Conservation (phyloP, 805 yeast genomes). For the Cyberlindnera suaveolens region DNA sequence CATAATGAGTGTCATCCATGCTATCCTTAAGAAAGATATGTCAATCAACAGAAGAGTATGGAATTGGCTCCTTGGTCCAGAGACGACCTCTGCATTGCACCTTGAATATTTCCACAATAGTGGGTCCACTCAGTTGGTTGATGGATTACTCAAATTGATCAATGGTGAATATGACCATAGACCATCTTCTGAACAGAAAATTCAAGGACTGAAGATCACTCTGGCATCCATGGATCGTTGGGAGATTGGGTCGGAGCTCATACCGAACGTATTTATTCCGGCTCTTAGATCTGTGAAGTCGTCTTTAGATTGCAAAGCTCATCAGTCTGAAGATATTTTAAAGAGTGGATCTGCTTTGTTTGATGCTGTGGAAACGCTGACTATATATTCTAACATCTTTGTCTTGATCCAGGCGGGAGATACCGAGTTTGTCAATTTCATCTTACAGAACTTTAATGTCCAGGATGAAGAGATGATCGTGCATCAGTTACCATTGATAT, state of each 20-base stretch:
- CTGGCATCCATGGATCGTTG: slow-evolving; percentile 83
- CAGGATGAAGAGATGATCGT: slow-evolving; percentile 83
- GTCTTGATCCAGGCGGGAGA: slow-evolving; percentile 34
- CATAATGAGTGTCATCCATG: slow-evolving; percentile 55
- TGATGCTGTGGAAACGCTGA: slow-evolving; percentile 77
- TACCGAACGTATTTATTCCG: slow-evolving; percentile 67
- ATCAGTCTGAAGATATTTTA: slow-evolving; percentile 38
- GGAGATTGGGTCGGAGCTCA: slow-evolving; percentile 80
- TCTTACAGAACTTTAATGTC: slow-evolving; percentile 61
- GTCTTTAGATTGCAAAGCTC: slow-evolving; percentile 19
- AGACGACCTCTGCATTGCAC: slow-evolving; percentile 20
- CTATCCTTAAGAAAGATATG: slow-evolving; percentile 83
- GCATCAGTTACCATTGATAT: slow-evolving; percentile 67
- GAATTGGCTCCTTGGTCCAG: slow-evolving; percentile 91
- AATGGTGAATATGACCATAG: slow-evolving; percentile 23
- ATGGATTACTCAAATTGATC: slow-evolving; percentile 49
- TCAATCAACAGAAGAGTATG: slow-evolving; percentile 89
- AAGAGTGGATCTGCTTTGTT: slow-evolving; percentile 64
- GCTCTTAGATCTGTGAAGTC: slow-evolving; percentile 44
- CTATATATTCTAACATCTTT: slow-evolving; percentile 67
- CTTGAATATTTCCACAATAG: slow-evolving; percentile 47
- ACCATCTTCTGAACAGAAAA: slow-evolving; percentile 27
- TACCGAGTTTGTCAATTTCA: slow-evolving; percentile 48
- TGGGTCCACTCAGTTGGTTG: slow-evolving; percentile 45
- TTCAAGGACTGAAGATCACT: slow-evolving; percentile 57